phyloP scores from a whole-genome alignment of 768 basidiomycete genomes.

The Tricholoma flavovirens region DNA sequence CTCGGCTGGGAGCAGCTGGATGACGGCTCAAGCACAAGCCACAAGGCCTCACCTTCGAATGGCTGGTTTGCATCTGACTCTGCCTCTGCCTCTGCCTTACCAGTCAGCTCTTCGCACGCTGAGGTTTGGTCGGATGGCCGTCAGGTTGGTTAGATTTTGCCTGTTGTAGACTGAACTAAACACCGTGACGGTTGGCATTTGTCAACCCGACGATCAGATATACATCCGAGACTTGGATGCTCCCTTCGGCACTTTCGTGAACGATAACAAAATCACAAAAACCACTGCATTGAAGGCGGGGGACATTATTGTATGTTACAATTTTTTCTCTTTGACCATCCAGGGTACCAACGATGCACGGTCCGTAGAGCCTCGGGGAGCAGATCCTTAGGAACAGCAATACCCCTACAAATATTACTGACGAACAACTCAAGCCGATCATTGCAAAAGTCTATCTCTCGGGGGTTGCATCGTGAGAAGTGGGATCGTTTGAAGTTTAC shows the following conservation, averaged over 20 bases:
- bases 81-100: slow-evolving; percentile 30
- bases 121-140: slow-evolving; percentile 41
- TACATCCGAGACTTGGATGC: slow-evolving; percentile 43
- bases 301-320: slow-evolving; percentile 37
- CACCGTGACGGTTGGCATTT: background rate
- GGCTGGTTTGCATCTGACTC: slow-evolving; percentile 38
- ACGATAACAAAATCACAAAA: slow-evolving; percentile 34
- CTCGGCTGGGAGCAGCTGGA: slow-evolving; percentile 24
- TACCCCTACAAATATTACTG: slow-evolving; percentile 33
- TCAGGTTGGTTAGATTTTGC: slow-evolving; percentile 24
- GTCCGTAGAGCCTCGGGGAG: slow-evolving; percentile 34
- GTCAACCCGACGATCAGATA: slow-evolving; percentile 25
- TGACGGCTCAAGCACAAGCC: slow-evolving; percentile 11
- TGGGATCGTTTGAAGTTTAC: background rate
- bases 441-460: slow-evolving; percentile 34
- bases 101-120: slow-evolving; percentile 38
- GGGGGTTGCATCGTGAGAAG: slow-evolving; percentile 19
- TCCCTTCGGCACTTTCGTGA: slow-evolving; percentile 44
- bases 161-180: background rate
- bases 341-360: slow-evolving; percentile 7
- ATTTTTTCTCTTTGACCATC: background rate
- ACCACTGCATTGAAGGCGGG: slow-evolving; percentile 33
- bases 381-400: slow-evolving; percentile 31
- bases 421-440: slow-evolving; percentile 41
- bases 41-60: slow-evolving; percentile 26